Evolutionary conservation across 805 yeast species (phyloP), one percentile per base, ranked within the genome.

Genomic region (Barnettozyma sucrosica): DNA sequence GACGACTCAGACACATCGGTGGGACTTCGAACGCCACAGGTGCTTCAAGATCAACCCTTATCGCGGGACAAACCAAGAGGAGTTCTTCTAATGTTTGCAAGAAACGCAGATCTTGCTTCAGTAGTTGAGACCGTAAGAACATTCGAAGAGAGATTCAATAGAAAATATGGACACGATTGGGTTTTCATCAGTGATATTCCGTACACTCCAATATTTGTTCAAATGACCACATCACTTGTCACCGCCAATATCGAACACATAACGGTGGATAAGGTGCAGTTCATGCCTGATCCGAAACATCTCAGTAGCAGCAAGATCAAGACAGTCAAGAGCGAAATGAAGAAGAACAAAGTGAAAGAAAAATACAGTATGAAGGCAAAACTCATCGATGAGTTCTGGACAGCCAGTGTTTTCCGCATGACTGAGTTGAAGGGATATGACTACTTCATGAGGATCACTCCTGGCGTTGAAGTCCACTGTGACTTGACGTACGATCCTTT

Each of bases 71-170:
- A 25, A 25, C 32, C 42, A 7, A 39, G n/a, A 39, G 42, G 23
- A 16, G 79, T 85, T 0, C 72, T 86, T 53, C 71, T 84, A 52
- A 77, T 86, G 21, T 70, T 85, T 43, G 87, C 87, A 25, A 73
- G 86, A 53, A 85, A 84, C 61, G 53, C 65, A 4, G 93, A 86
- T 44, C 64, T 85, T 5, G 74, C 68, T 57, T 69, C 67, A 7
- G 66, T 84, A 47, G 61, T 80, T 4, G 74, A 73, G 41, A 75
- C 92, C 4, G 74, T 86, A 46, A 74, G 79, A 53, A 72, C 76
- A 43, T 75, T 81, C 36, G 87, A 85, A 57, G 81, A 76, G 55
- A 66, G 90, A 26, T 85, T 84, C 69, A 85, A 85, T 63, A 41
- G 61, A 44, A 63, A 70, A 33, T 81, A 64, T 58, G 72, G 79